A percentile compares a stretch with the other conserved stretches of the same genome.
phyloP scores from a whole-genome alignment of 352 stramenopile genomes.

The Globisporangium splendens region DNA sequence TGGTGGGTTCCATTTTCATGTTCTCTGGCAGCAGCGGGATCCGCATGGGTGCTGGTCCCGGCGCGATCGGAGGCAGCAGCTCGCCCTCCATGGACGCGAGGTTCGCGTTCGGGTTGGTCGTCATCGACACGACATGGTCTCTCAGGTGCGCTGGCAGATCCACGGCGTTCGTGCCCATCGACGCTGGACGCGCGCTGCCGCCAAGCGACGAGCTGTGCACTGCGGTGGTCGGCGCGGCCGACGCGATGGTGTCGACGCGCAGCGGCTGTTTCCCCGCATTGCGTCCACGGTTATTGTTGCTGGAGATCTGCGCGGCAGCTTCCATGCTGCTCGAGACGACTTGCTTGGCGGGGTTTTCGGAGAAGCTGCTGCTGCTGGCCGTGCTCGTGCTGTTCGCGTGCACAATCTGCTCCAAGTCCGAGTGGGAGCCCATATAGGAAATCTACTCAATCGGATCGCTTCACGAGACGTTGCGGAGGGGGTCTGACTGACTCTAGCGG shows the following conservation, averaged over 20 bases:
- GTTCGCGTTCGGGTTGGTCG: constrained; percentile 6
- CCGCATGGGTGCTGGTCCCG: constrained; percentile 50
- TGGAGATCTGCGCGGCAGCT: constrained; percentile 26
- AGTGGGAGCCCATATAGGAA: constrained; percentile 12
- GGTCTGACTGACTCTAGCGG: neutral
- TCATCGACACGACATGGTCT: constrained; percentile 43
- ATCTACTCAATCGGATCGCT: too few species aligned
- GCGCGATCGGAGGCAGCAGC: constrained; percentile 56
- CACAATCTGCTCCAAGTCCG: constrained; percentile 11
- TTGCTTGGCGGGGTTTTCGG: constrained; percentile 6
- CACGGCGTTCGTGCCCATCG: constrained; percentile 20
- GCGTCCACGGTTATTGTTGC: neutral
- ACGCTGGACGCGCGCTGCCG: constrained; percentile 7
- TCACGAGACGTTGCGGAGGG: neutral
- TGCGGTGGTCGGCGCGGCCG: constrained; percentile 2
- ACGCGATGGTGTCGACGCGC: constrained; percentile 18
- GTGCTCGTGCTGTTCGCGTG: constrained; percentile 10
- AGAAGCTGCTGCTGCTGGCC: constrained; percentile 20
- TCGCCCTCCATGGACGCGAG: constrained; percentile 31
- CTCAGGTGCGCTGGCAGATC: constrained; percentile 56
- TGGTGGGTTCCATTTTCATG: constrained; percentile 65
- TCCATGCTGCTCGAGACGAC: constrained; percentile 34
- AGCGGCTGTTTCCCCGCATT: constrained; percentile 10
- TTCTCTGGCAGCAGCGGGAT: constrained; percentile 54
- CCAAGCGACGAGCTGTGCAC: constrained; percentile 11